Conservation (phyloP, 768 basidiomycete genomes). For the Tulasnella sp. region DNA sequence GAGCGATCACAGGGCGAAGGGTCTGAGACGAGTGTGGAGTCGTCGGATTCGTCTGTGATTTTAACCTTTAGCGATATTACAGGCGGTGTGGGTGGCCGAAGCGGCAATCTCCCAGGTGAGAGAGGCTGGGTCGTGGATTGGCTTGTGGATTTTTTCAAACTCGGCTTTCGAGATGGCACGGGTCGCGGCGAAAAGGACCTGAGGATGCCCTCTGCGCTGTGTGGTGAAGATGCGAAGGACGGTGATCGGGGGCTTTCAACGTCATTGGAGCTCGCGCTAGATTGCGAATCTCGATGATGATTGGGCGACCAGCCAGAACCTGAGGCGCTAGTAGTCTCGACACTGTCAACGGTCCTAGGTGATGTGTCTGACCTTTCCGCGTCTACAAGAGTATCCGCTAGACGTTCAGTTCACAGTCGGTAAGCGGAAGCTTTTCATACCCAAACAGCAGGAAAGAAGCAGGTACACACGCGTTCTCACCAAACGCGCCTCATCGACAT, state of each 20-base stretch:
- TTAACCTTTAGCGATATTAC: background rate
- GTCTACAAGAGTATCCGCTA: too few species aligned
- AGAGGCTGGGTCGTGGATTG: constrained; percentile 2
- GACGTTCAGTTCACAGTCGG: too few species aligned
- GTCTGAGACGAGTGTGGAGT: background rate
- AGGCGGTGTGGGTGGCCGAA: constrained; percentile 6
- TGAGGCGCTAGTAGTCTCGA: background rate
- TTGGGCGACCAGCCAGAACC: background rate
- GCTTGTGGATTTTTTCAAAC: background rate
- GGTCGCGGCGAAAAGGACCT: background rate
- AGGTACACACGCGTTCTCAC: too few species aligned
- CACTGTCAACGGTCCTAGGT: too few species aligned
- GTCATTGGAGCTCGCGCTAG: background rate
- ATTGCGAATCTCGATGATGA: background rate
- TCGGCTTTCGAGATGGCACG: background rate
- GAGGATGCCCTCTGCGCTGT: background rate
- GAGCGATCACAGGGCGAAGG: background rate
- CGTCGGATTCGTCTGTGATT: background rate
- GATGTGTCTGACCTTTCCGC: too few species aligned
- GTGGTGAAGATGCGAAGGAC: background rate
- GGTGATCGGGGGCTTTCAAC: background rate
- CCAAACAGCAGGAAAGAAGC: too few species aligned
- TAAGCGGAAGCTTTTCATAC: too few species aligned
- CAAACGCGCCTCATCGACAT: too few species aligned
- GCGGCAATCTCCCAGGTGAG: constrained; percentile 2